A percentile compares a stretch with the other conserved stretches of the same genome.
phyloP scores from a whole-genome alignment of 2,329 filamentous ascomycete genomes.

The Colletotrichum karsti region DNA sequence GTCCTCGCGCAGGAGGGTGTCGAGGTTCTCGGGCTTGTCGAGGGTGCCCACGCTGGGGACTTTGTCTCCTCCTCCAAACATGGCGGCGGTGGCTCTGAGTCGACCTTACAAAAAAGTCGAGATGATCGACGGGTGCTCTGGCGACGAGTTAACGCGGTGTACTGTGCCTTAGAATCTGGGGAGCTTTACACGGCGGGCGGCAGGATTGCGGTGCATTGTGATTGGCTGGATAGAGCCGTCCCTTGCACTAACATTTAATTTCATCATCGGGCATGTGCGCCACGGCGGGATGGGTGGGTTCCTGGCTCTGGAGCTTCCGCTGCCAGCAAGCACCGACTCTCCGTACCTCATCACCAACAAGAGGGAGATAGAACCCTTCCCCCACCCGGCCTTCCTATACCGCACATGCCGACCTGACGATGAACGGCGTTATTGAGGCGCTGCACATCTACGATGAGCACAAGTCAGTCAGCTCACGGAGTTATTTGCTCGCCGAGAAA shows the following conservation, averaged over 20 bases:
- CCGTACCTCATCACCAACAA: too few species aligned
- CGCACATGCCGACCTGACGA: slow-evolving; percentile 52
- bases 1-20: slow-evolving; percentile 65
- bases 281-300: slow-evolving; percentile 11
- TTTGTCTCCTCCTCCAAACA: slow-evolving; percentile 53
- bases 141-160: background rate
- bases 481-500: slow-evolving; percentile 8
- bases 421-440: slow-evolving; percentile 91
- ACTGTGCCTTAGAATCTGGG: background rate
- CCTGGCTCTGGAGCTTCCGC: slow-evolving; percentile 22
- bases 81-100: slow-evolving; percentile 31
- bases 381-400: slow-evolving; percentile 34
- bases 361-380: slow-evolving; percentile 3
- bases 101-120: background rate
- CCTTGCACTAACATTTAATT: slow-evolving; percentile 31
- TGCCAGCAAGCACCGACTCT: slow-evolving; percentile 4
- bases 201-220: background rate
- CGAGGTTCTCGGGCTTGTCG: slow-evolving; percentile 68
- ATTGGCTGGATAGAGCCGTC: slow-evolving; percentile 16
- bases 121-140: background rate
- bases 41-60: slow-evolving; percentile 60
- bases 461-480: slow-evolving; percentile 65
- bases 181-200: background rate
- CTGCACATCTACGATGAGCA: slow-evolving; percentile 97
- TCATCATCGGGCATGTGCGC: slow-evolving; percentile 39